Conservation (phyloP, 306 rosid genomes). For the Cucumis cinereus region DNA sequence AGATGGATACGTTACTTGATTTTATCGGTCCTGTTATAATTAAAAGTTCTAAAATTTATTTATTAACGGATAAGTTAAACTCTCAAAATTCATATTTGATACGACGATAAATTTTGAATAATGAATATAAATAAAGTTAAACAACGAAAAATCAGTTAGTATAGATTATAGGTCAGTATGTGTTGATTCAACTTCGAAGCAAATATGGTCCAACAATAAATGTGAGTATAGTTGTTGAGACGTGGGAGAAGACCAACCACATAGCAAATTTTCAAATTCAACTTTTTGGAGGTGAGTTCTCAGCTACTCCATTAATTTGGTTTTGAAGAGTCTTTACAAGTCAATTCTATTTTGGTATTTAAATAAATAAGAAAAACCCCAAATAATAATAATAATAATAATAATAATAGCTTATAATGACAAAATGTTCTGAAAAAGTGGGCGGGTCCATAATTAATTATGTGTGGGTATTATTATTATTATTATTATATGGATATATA, state of each 20-base stretch:
- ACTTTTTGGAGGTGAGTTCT: not conserved
- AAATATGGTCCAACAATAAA: not conserved
- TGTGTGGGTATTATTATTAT: not conserved
- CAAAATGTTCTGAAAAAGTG: not conserved
- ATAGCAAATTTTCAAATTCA: not conserved
- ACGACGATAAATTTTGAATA: not conserved
- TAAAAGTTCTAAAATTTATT: not conserved
- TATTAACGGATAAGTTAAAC: not conserved
- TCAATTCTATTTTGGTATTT: constrained; percentile 3
- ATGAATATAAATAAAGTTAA: not conserved
- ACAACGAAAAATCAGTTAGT: not conserved
- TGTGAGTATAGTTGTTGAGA: not conserved
- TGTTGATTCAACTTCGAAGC: not conserved
- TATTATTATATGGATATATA: not conserved
- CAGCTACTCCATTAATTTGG: not conserved
- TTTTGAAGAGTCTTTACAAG: not conserved
- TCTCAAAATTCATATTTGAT: not conserved
- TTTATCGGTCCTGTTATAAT: not conserved
- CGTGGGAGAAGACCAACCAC: not conserved
- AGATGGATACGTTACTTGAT: not conserved
- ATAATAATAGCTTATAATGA: not conserved
- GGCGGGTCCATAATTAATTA: not conserved
- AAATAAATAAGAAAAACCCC: not conserved
- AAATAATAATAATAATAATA: not conserved
- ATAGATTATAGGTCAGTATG: not conserved